Evolutionary conservation across 257 asterid genomes (phyloP).

Genomic region (Rehmannia glutinosa): DNA sequence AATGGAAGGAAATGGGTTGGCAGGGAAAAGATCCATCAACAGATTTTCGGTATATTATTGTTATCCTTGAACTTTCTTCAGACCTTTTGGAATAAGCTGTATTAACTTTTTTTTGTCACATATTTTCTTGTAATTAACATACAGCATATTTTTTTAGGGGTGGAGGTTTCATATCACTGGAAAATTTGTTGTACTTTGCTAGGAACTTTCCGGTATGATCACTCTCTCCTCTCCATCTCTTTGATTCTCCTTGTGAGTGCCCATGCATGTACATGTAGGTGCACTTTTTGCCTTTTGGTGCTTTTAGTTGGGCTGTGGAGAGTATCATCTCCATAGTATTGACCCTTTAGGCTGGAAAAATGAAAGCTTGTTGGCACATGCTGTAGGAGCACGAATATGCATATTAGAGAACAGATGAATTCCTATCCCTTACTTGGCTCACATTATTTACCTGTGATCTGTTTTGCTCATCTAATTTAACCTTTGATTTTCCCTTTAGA

Average conservation of each 20-base stretch:
- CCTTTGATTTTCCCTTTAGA: not conserved
- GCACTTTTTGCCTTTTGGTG: not conserved
- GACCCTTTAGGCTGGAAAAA: too few relatives aligned
- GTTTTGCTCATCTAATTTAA: slow-evolving; percentile 3
- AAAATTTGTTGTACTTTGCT: slow-evolving; percentile 84
- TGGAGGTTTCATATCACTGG: slow-evolving; percentile 96
- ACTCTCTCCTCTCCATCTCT: slow-evolving; percentile 20
- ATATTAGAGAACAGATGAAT: not conserved
- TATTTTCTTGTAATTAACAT: slow-evolving; percentile 11
- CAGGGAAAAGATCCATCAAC: slow-evolving; percentile 99
- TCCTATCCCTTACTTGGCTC: not conserved
- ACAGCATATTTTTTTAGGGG: slow-evolving; percentile 53
- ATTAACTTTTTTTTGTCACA: not conserved
- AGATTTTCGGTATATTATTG: slow-evolving; percentile 72
- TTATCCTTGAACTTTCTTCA: not conserved
- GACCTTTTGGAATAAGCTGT: slow-evolving; percentile 1
- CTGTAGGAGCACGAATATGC: too few relatives aligned
- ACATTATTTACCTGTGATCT: slow-evolving; percentile 1
- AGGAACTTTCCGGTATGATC: slow-evolving; percentile 78
- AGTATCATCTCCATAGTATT: too few relatives aligned
- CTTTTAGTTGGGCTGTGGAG: too few relatives aligned
- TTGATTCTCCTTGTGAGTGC: slow-evolving; percentile 3
- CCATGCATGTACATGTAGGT: not conserved
- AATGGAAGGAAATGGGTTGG: slow-evolving; percentile 99
- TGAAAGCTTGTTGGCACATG: too few relatives aligned